phyloP scores from a whole-genome alignment of 2,329 filamentous ascomycete genomes.

The Coniella vitis region DNA sequence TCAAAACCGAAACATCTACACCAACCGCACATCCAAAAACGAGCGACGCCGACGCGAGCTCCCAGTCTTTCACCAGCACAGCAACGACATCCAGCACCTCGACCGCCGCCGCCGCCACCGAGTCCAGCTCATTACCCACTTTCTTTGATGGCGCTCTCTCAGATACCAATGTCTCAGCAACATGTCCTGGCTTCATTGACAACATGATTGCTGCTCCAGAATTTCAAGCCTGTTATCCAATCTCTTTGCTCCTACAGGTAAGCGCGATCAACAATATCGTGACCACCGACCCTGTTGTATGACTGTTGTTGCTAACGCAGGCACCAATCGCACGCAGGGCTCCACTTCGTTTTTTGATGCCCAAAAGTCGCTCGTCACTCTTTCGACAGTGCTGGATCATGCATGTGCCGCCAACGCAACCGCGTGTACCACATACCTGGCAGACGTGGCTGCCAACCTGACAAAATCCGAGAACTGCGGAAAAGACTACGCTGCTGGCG shows the following conservation, averaged over 20 bases:
- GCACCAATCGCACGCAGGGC: conserved; percentile 43
- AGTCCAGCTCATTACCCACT: conserved; percentile 44
- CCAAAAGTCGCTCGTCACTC: conserved; percentile 60
- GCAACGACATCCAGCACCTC: conserved; percentile 21
- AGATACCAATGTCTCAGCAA: conserved; percentile 51
- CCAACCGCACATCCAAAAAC: conserved; percentile 27
- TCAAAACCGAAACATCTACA: conserved; percentile 18
- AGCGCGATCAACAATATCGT: conserved; percentile 22
- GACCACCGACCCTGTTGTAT: background rate
- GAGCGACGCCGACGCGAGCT: conserved; percentile 20
- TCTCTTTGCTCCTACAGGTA: conserved; percentile 79
- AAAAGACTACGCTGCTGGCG: conserved; percentile 58
- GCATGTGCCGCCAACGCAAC: conserved; percentile 64
- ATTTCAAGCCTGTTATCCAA: conserved; percentile 70
- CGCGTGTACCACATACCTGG: conserved; percentile 60
- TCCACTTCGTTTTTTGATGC: conserved; percentile 80
- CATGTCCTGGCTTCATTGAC: conserved; percentile 63
- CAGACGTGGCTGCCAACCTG: conserved; percentile 58
- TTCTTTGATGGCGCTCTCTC: conserved; percentile 61
- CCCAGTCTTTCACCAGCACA: background rate
- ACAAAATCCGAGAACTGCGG: conserved; percentile 59
- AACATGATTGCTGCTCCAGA: conserved; percentile 57
- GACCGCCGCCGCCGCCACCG: conserved; percentile 20
- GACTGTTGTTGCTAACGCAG: no score
- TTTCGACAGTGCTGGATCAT: conserved; percentile 71